A percentile compares a stretch with the other conserved stretches of the same genome.
These are phyloP conservation scores for Trichomonascus vanleenenianus DNA, from an alignment of 805 yeast species.

Conservation along the genomic window DNA sequence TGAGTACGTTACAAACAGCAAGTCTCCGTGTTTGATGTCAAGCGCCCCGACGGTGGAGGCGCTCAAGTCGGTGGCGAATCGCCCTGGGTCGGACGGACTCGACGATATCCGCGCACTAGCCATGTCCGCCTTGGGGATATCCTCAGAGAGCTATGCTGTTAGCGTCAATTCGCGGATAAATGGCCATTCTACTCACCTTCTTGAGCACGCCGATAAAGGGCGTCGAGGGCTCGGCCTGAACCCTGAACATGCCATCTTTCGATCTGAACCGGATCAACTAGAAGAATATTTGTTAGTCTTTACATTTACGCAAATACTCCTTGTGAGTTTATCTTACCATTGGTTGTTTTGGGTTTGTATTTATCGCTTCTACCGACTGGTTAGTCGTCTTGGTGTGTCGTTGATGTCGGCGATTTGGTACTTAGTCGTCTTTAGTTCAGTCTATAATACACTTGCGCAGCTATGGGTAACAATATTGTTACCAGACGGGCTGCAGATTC, in stretches of 20 bases:
- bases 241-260: conserved; percentile 75
- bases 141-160: conserved; percentile 15
- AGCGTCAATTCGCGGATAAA: too few relatives aligned
- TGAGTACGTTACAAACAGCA: conserved; percentile 41
- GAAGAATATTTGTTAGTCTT: too few relatives aligned
- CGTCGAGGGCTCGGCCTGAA: conserved; percentile 40
- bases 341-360: too few relatives aligned
- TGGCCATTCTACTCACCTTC: conserved; percentile 8
- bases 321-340: too few relatives aligned
- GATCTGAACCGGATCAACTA: conserved; percentile 74
- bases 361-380: too few relatives aligned
- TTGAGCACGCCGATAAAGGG: conserved; percentile 40
- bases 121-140: conserved; percentile 29
- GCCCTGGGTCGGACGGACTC: conserved; percentile 39
- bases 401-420: too few relatives aligned
- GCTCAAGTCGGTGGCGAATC: conserved; percentile 31
- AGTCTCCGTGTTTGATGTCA: conserved; percentile 46
- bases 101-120: conserved; percentile 34
- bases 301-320: too few relatives aligned
- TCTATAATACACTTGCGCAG: too few relatives aligned
- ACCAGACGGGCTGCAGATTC: too few relatives aligned
- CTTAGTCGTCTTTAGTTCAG: too few relatives aligned
- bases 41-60: conserved; percentile 30
- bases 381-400: too few relatives aligned
- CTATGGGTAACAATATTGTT: too few relatives aligned